Conservation (phyloP, 192 early-diverging fungal species). For the Radiomyces spectabilis region DNA sequence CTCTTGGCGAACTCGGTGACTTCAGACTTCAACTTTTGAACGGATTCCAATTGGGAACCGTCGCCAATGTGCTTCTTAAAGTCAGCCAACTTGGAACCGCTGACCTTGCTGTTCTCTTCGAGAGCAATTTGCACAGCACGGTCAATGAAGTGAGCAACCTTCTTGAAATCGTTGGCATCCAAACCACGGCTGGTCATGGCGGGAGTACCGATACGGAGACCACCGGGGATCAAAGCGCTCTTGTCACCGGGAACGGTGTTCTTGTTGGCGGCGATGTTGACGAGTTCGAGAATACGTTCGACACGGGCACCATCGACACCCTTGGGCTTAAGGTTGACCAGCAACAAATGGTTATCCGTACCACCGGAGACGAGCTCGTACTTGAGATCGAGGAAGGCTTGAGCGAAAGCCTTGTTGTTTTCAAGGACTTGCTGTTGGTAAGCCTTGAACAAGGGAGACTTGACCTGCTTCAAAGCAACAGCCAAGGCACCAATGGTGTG, state of each 20-base stretch:
- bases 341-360: conserved; percentile 92
- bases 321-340: conserved; percentile 81
- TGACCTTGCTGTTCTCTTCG: conserved; percentile 56
- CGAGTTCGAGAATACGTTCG: conserved; percentile 90
- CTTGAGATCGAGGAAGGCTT: conserved; percentile 57
- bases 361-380: conserved; percentile 88
- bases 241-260: conserved; percentile 99
- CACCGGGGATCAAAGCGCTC: conserved; percentile 86
- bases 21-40: conserved; percentile 67
- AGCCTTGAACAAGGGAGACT: conserved; percentile 75
- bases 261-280: conserved; percentile 98
- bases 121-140: conserved; percentile 75
- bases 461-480: conserved; percentile 83
- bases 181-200: conserved; percentile 97
- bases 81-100: conserved; percentile 71
- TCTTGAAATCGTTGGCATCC: conserved; percentile 78
- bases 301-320: conserved; percentile 92
- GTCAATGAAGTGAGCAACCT: conserved; percentile 82
- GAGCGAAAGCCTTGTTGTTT: conserved; percentile 87
- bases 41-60: conserved; percentile 45
- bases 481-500: conserved; percentile 99
- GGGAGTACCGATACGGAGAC: conserved; percentile 91
- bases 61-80: conserved; percentile 84
- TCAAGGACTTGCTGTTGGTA: conserved; percentile 89
- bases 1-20: conserved; percentile 75